Evolutionary conservation across 2,329 filamentous ascomycete genomes (phyloP), one percentile per base, ranked within the genome.

Genomic region (Thelonectria olida): DNA sequence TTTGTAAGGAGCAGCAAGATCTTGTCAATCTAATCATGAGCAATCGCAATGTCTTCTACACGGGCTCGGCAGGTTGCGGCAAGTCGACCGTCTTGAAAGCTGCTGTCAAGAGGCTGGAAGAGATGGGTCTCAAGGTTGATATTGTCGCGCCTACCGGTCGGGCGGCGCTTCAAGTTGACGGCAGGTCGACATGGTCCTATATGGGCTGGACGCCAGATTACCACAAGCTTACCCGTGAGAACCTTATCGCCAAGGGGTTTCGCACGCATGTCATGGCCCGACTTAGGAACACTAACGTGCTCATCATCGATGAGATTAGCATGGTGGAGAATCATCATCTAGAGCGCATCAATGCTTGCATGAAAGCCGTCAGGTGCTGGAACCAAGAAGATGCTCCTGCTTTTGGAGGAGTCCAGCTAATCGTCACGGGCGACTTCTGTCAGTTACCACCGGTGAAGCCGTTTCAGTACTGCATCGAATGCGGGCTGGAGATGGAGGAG

Each of bases 251-350:
- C 0, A 25, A 48, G 2, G 28, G n/a, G 0, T 27, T 31, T 28
- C 36, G 50, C 22, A 7, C 41, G 6, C 1, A 36, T 1, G 19
- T 78, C 1, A 72, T 64, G 20, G 69, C 76, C 2, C 76, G 82
- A 0, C 72, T 87, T 2, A 67, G 19, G 0, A 31, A 72, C 0
- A 86, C 83, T 0, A 78, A 89, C 50, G 82, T 88, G 1, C 77
- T 90, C 2, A 80, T 90, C 22, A 85, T 90, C 15, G 88, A 90
- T 65, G 88, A 90, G 72, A 85, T 91, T 58, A 87, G 83, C 63
- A 90, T 90, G 88, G 79, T 90, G 0, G 85, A 88, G 50, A 85
- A 82, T 82, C 58, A 66, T 34, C 62, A 72, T 22, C 19, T 74
- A 0, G 44, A 72, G 25, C 70, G 65, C 17, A 66, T 73, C 12